These are phyloP conservation scores for Funneliformis geosporum DNA, from an alignment of 192 early-diverging fungal species.

Conservation along the genomic window DNA sequence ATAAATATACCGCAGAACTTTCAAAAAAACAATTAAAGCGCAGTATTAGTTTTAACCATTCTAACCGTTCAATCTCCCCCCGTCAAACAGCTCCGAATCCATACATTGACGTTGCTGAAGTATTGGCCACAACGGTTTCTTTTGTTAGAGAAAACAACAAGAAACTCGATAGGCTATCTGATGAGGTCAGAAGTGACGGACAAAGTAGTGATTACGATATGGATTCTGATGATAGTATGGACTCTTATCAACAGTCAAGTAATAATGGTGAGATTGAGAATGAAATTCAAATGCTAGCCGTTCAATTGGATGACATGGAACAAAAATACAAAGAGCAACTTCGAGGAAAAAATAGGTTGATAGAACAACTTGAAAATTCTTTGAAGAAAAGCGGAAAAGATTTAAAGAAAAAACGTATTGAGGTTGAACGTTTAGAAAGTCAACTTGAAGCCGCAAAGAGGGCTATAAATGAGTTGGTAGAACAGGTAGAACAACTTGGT, in stretches of 20 bases:
- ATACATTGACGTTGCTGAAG: conserved; percentile 32
- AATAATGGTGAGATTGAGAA: conserved; percentile 12
- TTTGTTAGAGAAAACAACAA: conserved; percentile 30
- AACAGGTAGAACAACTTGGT: conserved; percentile 6
- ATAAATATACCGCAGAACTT: conserved; percentile 14
- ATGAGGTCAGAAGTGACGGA: conserved; percentile 18
- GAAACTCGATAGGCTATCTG: conserved; percentile 21
- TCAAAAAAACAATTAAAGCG: conserved; percentile 31
- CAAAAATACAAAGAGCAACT: conserved; percentile 21
- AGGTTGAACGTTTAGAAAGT: conserved; percentile 17
- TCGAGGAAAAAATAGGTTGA: conserved; percentile 16
- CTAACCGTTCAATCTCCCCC: conserved; percentile 10
- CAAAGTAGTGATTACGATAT: conserved; percentile 13
- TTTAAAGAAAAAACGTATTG: background rate
- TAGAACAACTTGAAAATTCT: conserved; percentile 20
- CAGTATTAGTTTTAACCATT: conserved; percentile 29
- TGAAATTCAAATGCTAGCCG: background rate
- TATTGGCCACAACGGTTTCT: conserved; percentile 25
- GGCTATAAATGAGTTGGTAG: conserved; percentile 22
- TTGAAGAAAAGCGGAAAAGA: conserved; percentile 16
- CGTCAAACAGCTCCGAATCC: conserved; percentile 5
- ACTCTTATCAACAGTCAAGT: background rate
- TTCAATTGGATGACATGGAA: conserved; percentile 16
- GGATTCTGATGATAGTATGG: conserved; percentile 13
- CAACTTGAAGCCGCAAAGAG: conserved; percentile 20